These are phyloP conservation scores for Ricinus communis DNA, from an alignment of 345 rosid species.

Conservation along the genomic window DNA sequence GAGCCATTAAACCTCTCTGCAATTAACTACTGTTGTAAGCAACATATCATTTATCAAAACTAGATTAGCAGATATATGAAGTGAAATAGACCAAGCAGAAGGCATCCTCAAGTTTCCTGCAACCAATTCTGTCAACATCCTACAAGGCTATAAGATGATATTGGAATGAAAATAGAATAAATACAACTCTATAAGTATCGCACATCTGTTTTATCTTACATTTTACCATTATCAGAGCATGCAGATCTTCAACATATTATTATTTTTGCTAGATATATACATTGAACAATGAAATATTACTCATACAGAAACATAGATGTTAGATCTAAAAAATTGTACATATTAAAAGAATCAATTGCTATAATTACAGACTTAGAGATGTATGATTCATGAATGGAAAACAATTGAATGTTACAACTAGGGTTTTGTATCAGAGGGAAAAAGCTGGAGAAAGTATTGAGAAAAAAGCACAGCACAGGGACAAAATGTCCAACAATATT, in stretches of 20 bases:
- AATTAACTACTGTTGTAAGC: slow-evolving; percentile 10
- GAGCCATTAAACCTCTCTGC: slow-evolving; percentile 95
- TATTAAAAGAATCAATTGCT: too few relatives aligned
- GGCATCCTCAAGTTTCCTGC: neutral
- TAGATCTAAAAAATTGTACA: neutral
- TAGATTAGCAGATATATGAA: slow-evolving; percentile 15
- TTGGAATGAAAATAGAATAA: neutral
- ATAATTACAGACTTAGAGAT: neutral
- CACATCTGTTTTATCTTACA: neutral
- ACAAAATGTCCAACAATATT: neutral
- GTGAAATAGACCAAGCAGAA: neutral
- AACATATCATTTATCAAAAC: neutral
- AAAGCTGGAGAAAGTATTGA: neutral
- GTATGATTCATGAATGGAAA: neutral
- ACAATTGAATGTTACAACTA: neutral
- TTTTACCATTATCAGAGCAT: neutral
- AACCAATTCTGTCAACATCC: too few relatives aligned
- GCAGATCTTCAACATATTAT: neutral
- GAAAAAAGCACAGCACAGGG: neutral
- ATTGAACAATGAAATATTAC: neutral
- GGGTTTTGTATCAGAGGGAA: neutral
- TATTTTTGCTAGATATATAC: neutral
- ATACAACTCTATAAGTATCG: neutral
- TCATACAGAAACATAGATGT: neutral
- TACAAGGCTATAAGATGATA: too few relatives aligned